Evolutionary conservation across 2,329 filamentous ascomycete species (phyloP), one percentile per base, ranked within the genome.

Genomic region (Endothia cerciana): DNA sequence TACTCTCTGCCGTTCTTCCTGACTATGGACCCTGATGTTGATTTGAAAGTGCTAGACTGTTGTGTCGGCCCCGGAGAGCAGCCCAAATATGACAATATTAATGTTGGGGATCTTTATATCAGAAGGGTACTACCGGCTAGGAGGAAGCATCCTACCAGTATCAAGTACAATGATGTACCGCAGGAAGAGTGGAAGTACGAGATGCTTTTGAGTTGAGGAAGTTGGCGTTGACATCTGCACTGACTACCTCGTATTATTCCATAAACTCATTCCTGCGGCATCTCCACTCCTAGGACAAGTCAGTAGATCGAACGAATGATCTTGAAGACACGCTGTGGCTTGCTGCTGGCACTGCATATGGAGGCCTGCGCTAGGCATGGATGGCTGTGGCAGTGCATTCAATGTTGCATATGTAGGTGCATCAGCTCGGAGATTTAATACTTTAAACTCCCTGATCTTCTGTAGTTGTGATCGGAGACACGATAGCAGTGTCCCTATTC

Each of bases 1-100:
- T 80, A 79, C 65, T 79, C 77, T 40, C 69, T 79, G 65, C 79
- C 78, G 8, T 79, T 80, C 66, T 80, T 80, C 70, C 56, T 72
- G 56, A 72, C 70, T 10, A 69, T 69, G 47, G 72, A 71, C 10
- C 70, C 72, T 0, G 72, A 71, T n/a, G 71, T 69, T 6, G 69
- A 72, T 4, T 61, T 74, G 17, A 69, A 71, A 1, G 72, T 74
- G 0, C 60, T 74, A 22, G 67, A 71, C 1, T 71, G 68, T 30
- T 73, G 73, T 56, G 61, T 69, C 10, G 64, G 69, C 2, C 61
- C 70, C 2, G 68, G 67, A 1, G 67, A 72, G 58, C 58, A 65
- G 25, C 65, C 64, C 8, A 70, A 69, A 51, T 76, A 70, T 33
- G 73, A 70, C 6, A 65, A 59, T 6, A 73, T 73, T 49, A 75